phyloP scores from a whole-genome alignment of 2,329 filamentous ascomycete species.

The Beauveria pseudobassiana region DNA sequence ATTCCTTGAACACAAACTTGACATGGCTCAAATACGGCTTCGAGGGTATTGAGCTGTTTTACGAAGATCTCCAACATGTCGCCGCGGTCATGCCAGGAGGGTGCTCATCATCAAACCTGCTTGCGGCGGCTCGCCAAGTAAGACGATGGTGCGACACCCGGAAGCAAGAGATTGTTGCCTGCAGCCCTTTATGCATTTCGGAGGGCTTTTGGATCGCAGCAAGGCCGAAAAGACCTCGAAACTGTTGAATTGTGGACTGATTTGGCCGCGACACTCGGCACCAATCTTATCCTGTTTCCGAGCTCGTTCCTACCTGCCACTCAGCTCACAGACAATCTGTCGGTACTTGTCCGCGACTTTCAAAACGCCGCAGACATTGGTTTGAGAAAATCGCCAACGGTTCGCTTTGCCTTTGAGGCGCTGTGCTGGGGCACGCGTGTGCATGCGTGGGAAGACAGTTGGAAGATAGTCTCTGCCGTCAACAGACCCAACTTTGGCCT shows the following conservation, averaged over 20 bases:
- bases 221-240: conserved; percentile 50
- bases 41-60: conserved; percentile 67
- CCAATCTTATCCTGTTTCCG: conserved; percentile 68
- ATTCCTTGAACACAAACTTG: conserved; percentile 61
- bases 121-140: conserved; percentile 52
- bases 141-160: conserved; percentile 48
- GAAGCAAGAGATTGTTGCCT: conserved; percentile 56
- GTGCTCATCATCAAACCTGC: conserved; percentile 29
- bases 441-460: conserved; percentile 63
- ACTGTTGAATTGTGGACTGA: conserved; percentile 64
- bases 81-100: conserved; percentile 37
- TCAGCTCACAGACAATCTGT: conserved; percentile 37
- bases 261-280: conserved; percentile 55
- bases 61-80: conserved; percentile 64
- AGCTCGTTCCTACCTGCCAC: conserved; percentile 56
- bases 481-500: conserved; percentile 64
- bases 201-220: conserved; percentile 58
- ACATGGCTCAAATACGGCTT: conserved; percentile 61
- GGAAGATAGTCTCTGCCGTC: conserved; percentile 57
- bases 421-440: conserved; percentile 62
- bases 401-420: conserved; percentile 65
- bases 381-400: conserved; percentile 40
- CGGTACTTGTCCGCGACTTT: conserved; percentile 56
- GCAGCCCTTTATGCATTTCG: conserved; percentile 73
- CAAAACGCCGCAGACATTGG: conserved; percentile 59